These are phyloP conservation scores for Elongisporangium prolatum DNA, from an alignment of 352 stramenopile genomes.

Conservation along the genomic window DNA sequence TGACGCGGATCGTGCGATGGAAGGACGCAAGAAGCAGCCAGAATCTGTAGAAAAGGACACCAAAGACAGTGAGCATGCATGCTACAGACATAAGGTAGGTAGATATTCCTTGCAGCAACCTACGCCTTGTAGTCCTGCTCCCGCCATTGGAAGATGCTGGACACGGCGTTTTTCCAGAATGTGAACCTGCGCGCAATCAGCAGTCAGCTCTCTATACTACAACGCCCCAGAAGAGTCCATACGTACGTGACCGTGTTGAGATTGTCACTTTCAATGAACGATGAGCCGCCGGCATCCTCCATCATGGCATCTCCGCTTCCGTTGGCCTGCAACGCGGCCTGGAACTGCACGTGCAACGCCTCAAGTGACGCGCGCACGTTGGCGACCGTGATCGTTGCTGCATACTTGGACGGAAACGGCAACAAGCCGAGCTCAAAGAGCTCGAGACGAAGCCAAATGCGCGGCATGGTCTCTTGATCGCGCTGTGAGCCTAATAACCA, in stretches of 20 bases:
- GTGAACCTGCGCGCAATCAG: slow-evolving; percentile 35
- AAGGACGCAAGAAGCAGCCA: slow-evolving; percentile 78
- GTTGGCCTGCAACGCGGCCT: slow-evolving; percentile 9
- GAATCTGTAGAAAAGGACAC: slow-evolving; percentile 24
- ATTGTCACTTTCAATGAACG: slow-evolving; percentile 63
- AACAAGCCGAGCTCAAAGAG: slow-evolving; percentile 83
- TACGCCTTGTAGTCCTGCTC: slow-evolving; percentile 74
- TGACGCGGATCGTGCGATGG: slow-evolving; percentile 60
- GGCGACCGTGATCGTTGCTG: slow-evolving; percentile 48
- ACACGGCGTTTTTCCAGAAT: slow-evolving; percentile 61
- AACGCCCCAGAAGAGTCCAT: not conserved
- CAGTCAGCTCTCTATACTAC: too few relatives aligned
- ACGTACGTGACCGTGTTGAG: slow-evolving; percentile 27
- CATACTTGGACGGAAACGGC: slow-evolving; percentile 67
- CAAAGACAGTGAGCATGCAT: not conserved
- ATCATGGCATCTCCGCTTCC: slow-evolving; percentile 41
- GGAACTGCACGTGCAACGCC: slow-evolving; percentile 44
- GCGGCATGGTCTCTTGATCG: slow-evolving; percentile 27
- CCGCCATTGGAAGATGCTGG: slow-evolving; percentile 66
- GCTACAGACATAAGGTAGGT: not conserved
- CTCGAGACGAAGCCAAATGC: slow-evolving; percentile 80
- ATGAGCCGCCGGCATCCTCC: slow-evolving; percentile 11
- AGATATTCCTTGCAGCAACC: not conserved
- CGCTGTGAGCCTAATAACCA: not conserved
- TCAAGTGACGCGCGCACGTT: slow-evolving; percentile 63